These are phyloP conservation scores for Phytophthora aleatoria DNA, from an alignment of 352 stramenopile species.

Conservation along the genomic window DNA sequence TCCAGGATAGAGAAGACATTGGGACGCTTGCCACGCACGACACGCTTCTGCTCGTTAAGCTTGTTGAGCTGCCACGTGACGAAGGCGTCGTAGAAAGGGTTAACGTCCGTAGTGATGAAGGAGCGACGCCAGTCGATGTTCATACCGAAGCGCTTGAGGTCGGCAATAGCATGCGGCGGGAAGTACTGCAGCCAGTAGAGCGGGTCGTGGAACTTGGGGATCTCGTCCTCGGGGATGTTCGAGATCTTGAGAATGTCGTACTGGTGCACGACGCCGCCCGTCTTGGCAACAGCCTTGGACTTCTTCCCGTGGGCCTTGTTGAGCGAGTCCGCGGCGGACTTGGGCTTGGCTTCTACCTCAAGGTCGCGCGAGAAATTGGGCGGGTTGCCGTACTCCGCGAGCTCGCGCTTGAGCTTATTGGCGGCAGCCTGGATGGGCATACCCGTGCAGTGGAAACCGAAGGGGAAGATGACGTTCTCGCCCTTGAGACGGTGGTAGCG, in stretches of 20 bases:
- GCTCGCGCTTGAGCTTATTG: conserved; percentile 99
- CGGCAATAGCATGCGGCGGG: conserved; percentile 94
- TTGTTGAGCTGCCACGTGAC: conserved; percentile 99
- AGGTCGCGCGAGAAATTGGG: conserved; percentile 84
- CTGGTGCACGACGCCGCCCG: conserved; percentile 96
- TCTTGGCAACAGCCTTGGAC: conserved; percentile 98
- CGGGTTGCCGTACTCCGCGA: conserved; percentile 93
- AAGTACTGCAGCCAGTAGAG: conserved; percentile 99
- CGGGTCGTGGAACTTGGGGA: conserved; percentile 97
- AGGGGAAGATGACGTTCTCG: conserved; percentile 99
- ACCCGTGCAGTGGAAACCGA: conserved; percentile 99
- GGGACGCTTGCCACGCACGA: conserved; percentile 96
- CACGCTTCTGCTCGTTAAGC: conserved; percentile 90
- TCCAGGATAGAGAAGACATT: conserved; percentile 99
- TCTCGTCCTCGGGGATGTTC: conserved; percentile 92
- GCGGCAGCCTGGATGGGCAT: conserved; percentile 99
- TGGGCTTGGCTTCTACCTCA: conserved; percentile 16
- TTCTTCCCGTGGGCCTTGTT: conserved; percentile 96
- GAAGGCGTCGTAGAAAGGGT: conserved; percentile 99
- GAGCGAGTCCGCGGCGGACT: conserved; percentile 61
- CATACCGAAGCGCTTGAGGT: conserved; percentile 97
- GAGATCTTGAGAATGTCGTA: conserved; percentile 99
- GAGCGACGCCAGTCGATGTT: conserved; percentile 98
- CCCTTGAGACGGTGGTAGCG: conserved; percentile 96
- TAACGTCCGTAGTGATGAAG: conserved; percentile 99